phyloP scores from a whole-genome alignment of 2,329 filamentous ascomycete species.

The Amesomyces nigricolor region DNA sequence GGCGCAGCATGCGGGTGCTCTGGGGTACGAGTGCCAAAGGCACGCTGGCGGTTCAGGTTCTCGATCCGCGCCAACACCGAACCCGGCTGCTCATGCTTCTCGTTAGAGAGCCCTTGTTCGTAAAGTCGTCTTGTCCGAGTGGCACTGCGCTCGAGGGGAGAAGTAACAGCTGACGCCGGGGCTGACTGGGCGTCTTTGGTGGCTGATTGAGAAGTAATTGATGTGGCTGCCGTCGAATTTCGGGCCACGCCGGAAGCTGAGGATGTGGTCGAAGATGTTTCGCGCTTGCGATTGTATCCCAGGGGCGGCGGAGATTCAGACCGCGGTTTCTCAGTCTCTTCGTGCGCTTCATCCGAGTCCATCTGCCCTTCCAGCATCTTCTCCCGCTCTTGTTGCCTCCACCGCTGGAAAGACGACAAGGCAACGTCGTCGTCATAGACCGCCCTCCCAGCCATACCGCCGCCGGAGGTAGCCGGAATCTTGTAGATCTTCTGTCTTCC shows the following conservation, averaged over 20 bases:
- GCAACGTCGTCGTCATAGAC: slow-evolving; percentile 85
- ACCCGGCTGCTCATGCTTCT: slow-evolving; percentile 73
- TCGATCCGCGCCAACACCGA: slow-evolving; percentile 75
- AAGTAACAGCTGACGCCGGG: slow-evolving; percentile 34
- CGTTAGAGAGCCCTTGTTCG: slow-evolving; percentile 73
- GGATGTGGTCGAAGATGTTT: slow-evolving; percentile 81
- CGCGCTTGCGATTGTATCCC: slow-evolving; percentile 68
- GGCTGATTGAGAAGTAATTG: slow-evolving; percentile 67
- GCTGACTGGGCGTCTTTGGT: slow-evolving; percentile 46
- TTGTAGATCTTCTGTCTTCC: slow-evolving; percentile 95
- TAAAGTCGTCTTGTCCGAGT: slow-evolving; percentile 73
- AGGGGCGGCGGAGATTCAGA: slow-evolving; percentile 53
- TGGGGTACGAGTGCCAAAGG: slow-evolving; percentile 45
- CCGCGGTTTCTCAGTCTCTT: slow-evolving; percentile 39
- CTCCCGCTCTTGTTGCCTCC: slow-evolving; percentile 55
- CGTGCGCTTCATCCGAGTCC: slow-evolving; percentile 32
- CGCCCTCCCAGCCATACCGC: slow-evolving; percentile 57
- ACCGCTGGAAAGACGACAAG: slow-evolving; percentile 75
- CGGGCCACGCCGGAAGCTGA: slow-evolving; percentile 61
- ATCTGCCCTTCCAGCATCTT: slow-evolving; percentile 39
- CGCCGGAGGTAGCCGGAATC: slow-evolving; percentile 48
- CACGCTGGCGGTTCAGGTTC: slow-evolving; percentile 62
- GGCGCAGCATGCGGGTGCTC: slow-evolving; percentile 44
- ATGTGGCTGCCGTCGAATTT: slow-evolving; percentile 83
- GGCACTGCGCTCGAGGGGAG: slow-evolving; percentile 56